Base-by-base conservation (phyloP, 139 green algal genomes). In the Marvania coccoides region DNA sequence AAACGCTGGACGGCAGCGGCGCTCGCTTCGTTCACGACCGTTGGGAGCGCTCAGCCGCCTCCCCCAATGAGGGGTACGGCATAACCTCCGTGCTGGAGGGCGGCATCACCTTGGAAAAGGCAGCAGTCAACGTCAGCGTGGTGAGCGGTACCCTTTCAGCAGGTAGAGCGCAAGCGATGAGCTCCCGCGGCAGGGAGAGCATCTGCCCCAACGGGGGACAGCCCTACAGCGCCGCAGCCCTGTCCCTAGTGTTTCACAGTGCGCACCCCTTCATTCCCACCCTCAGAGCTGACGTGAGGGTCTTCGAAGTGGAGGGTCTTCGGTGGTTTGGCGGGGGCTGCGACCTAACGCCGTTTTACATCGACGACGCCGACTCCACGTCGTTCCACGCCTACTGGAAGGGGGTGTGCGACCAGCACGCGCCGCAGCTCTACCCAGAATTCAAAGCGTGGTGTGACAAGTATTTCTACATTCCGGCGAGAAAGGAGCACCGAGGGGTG, bases 381-480 rank as follows among this genome's bases (percentile, higher is more conserved):
- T 68, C 73, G 15, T 99, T 98, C 76, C 93, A 99, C 65, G 23
- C 29, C 5, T 79, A 80, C 67, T 96, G 90, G 90, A 83, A 81
- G 61, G 58, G 4, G 19, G 30, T 95, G 6, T 99, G 93, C 67
- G 89, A 94, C 55, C 61, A 60, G 47, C 74, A 95, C 38, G 51
- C 57, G 39, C 6, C 36, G 34, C 24, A 53, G 37, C 39, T 96
- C n/a, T 96, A 98, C 70, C 46, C 75, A 1, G 48, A 84, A 48
- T 87, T 86, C 63, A 98, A 98, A 79, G 64, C 67, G n/a, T 89
- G 76, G 81, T 99, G 94, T 76, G 94, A 99, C 77, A 78, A 76
- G 30, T 98, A 99, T 77, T 99, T 99, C 70, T 95, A 97, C 78
- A 88, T 99, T 30, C 91, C 92, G 2, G 85, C 84, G 4, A 81